A percentile compares a stretch with the other conserved stretches of the same genome.
Conservation (phyloP, 2,329 filamentous ascomycete species). For the Gnomoniopsis sp. region DNA sequence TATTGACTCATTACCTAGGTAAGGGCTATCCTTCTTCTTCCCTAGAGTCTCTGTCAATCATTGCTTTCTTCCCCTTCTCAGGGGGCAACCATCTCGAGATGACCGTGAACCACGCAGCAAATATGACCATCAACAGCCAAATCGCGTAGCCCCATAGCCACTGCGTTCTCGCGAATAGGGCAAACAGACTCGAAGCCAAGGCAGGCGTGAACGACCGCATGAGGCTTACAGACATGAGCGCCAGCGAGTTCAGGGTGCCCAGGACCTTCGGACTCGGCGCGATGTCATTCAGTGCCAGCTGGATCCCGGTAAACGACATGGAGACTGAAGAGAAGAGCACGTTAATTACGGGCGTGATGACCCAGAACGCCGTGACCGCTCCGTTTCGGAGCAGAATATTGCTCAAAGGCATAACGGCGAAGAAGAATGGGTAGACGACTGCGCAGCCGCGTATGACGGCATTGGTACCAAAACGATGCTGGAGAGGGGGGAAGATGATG, state of each 20-base stretch:
- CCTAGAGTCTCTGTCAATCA: no score
- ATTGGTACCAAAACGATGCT: slow-evolving; percentile 63
- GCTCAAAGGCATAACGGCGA: slow-evolving; percentile 49
- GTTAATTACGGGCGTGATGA: slow-evolving; percentile 39
- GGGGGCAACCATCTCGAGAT: slow-evolving; percentile 31
- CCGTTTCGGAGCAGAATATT: slow-evolving; percentile 53
- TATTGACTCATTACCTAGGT: no score
- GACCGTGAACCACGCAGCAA: slow-evolving; percentile 32
- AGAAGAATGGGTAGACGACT: slow-evolving; percentile 60
- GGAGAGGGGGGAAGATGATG: slow-evolving; percentile 64
- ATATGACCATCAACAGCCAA: slow-evolving; percentile 54
- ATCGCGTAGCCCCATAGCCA: slow-evolving; percentile 62
- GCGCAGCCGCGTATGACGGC: slow-evolving; percentile 59
- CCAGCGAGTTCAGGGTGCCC: slow-evolving; percentile 68
- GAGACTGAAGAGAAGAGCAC: slow-evolving; percentile 59
- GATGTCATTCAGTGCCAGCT: slow-evolving; percentile 73
- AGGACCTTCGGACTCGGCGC: slow-evolving; percentile 61
- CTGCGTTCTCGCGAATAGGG: slow-evolving; percentile 60
- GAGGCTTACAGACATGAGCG: slow-evolving; percentile 58
- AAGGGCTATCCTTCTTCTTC: no score
- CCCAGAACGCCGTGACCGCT: slow-evolving; percentile 53
- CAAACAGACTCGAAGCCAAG: slow-evolving; percentile 64
- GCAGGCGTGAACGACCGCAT: slow-evolving; percentile 66
- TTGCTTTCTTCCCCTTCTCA: slow-evolving; percentile 28
- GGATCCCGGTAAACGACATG: slow-evolving; percentile 69